Conservation (phyloP, 495 filamentous ascomycete genomes). For the Rhizodiscina lignyota region DNA sequence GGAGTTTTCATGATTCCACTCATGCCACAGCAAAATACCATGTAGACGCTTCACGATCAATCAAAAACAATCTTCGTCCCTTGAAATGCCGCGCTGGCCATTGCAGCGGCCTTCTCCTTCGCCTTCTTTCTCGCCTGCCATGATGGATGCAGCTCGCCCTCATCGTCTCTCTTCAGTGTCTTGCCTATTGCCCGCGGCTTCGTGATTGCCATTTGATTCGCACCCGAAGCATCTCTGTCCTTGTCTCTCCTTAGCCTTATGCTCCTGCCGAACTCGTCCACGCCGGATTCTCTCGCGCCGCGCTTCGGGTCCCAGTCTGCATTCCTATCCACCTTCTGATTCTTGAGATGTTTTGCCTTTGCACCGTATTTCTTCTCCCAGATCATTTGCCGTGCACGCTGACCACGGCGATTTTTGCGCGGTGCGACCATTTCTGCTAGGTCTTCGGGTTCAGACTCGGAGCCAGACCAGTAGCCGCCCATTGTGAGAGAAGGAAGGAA, state of each 20-base stretch:
- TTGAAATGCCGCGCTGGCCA: conserved; percentile 53
- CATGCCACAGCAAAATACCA: too few species aligned
- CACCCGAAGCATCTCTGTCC: too few species aligned
- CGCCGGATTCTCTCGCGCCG: conserved; percentile 22
- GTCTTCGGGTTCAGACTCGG: conserved; percentile 41
- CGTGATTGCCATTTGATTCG: too few species aligned
- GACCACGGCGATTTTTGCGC: conserved; percentile 72
- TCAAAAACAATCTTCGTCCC: conserved; percentile 91
- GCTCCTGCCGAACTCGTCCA: conserved; percentile 2
- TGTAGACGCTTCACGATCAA: too few species aligned
- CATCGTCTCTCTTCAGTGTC: conserved; percentile 36
- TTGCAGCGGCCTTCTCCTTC: conserved; percentile 51
- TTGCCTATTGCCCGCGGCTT: too few species aligned
- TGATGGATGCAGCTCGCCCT: conserved; percentile 64
- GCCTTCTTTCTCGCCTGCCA: conserved; percentile 82
- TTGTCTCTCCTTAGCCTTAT: conserved; percentile 27
- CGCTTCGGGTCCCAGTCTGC: conserved; percentile 32
- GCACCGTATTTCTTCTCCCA: conserved; percentile 86
- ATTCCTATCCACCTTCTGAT: conserved; percentile 12
- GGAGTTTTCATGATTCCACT: too few species aligned
- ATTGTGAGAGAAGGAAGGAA: conserved; percentile 74
- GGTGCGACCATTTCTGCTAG: conserved; percentile 21
- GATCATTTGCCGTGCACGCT: conserved; percentile 66
- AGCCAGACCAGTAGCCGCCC: conserved; percentile 85
- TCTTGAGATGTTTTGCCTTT: conserved; percentile 53